Evolutionary conservation across 495 filamentous ascomycete genomes (phyloP).

Genomic region (Penicillium crystallinum): DNA sequence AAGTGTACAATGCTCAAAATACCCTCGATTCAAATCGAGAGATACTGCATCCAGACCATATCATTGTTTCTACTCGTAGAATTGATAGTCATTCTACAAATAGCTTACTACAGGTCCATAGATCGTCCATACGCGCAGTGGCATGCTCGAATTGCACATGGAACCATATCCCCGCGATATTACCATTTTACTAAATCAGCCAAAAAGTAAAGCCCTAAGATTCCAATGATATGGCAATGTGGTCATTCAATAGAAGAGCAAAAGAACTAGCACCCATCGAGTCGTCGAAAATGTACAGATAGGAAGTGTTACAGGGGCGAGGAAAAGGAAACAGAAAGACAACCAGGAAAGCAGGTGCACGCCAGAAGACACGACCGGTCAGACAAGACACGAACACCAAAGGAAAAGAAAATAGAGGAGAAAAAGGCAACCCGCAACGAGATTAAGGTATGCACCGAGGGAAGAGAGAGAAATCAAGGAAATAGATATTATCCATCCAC

Average conservation of each 20-base stretch:
- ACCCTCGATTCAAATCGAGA: conserved; percentile 33
- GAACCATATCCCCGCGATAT: neutral
- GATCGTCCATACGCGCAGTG: no score
- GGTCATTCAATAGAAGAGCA: conserved; percentile 19
- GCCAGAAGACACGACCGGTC: conserved; percentile 7
- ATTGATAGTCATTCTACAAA: no score
- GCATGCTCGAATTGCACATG: no score
- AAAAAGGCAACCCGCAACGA: conserved; percentile 13
- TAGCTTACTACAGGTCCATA: no score
- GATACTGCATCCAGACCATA: conserved; percentile 27
- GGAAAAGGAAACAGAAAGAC: neutral
- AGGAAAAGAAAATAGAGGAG: conserved; percentile 6
- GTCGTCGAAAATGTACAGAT: conserved; percentile 24
- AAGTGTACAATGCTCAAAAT: conserved; percentile 44
- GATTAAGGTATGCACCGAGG: conserved; percentile 19
- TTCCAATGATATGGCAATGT: conserved; percentile 7
- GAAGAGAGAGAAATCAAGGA: conserved; percentile 11
- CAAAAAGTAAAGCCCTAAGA: neutral
- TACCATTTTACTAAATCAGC: neutral
- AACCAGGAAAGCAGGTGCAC: conserved; percentile 6
- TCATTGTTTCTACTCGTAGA: conserved; percentile 3
- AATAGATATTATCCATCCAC: conserved; percentile 9
- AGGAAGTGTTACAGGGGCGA: conserved; percentile 19
- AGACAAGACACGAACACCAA: conserved; percentile 10
- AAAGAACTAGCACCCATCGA: conserved; percentile 15